These are phyloP conservation scores for Phaeosphaeria sp. DNA, from an alignment of 2,329 filamentous ascomycete genomes.

Conservation along the genomic window DNA sequence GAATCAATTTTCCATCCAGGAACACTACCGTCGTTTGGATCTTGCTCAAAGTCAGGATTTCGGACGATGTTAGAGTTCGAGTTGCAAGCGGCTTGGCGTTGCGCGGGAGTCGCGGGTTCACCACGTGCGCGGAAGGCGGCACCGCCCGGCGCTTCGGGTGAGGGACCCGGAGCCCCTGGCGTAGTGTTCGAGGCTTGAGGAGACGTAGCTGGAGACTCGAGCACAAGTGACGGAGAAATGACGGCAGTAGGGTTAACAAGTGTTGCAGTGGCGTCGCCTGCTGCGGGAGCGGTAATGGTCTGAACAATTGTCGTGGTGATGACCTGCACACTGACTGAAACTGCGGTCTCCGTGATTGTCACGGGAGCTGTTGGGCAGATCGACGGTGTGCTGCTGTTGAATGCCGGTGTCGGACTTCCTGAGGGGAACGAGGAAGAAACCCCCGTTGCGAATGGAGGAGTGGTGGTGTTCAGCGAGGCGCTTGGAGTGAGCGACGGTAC, in stretches of 20 bases:
- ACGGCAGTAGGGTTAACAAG: background rate
- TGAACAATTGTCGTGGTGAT: constrained; percentile 17
- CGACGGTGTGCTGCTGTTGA: constrained; percentile 16
- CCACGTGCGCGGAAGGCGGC: constrained; percentile 5
- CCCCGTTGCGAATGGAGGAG: constrained; percentile 15
- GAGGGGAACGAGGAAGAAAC: constrained; percentile 18
- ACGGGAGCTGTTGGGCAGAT: constrained; percentile 16
- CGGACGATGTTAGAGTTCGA: constrained; percentile 30
- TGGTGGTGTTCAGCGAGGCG: constrained; percentile 16
- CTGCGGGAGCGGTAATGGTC: constrained; percentile 6
- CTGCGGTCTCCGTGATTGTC: constrained; percentile 13
- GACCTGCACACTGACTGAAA: constrained; percentile 15
- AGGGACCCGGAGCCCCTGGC: background rate
- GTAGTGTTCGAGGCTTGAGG: background rate
- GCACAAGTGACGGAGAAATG: background rate
- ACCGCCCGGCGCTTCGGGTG: background rate
- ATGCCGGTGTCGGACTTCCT: constrained; percentile 15
- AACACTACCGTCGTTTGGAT: constrained; percentile 12
- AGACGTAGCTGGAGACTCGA: background rate
- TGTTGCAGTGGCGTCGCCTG: constrained; percentile 1
- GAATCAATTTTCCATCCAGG: constrained; percentile 29
- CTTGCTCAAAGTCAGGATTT: constrained; percentile 34
- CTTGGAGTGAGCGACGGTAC: constrained; percentile 14
- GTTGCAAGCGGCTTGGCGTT: constrained; percentile 36
- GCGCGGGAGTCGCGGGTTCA: constrained; percentile 27